phyloP scores from a whole-genome alignment of 176 grass and related monocot genomes.

The Carex cristatella region DNA sequence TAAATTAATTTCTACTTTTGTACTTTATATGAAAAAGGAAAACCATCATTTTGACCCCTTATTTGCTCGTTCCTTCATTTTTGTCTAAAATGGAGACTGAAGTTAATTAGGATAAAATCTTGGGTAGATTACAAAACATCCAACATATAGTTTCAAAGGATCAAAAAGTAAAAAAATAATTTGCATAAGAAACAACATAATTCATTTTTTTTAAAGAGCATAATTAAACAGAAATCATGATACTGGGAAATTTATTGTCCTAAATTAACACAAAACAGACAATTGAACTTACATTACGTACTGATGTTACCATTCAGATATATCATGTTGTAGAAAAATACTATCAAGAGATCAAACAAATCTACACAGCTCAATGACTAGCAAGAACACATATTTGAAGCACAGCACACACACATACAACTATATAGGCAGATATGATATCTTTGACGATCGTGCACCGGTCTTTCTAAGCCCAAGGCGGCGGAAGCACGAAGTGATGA shows the following conservation, averaged over 20 bases:
- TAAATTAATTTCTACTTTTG: conserved; percentile 6
- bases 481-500: conserved; percentile 34
- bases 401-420: background rate
- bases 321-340: background rate
- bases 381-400: background rate
- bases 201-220: too few species aligned
- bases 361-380: conserved; percentile 20
- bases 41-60: background rate
- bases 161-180: background rate
- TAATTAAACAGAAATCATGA: background rate
- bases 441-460: conserved; percentile 11
- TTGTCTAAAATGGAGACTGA: background rate
- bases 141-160: background rate
- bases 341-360: background rate
- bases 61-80: background rate
- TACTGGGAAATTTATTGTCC: background rate
- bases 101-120: background rate
- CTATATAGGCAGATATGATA: background rate
- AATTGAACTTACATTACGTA: background rate
- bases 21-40: background rate
- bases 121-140: background rate
- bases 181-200: background rate
- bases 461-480: conserved; percentile 23
- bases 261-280: background rate
- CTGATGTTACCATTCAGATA: background rate